These are phyloP conservation scores for Cystobasidium pallidum DNA, from an alignment of 1,284 basidiomycete genomes.

Conservation along the genomic window DNA sequence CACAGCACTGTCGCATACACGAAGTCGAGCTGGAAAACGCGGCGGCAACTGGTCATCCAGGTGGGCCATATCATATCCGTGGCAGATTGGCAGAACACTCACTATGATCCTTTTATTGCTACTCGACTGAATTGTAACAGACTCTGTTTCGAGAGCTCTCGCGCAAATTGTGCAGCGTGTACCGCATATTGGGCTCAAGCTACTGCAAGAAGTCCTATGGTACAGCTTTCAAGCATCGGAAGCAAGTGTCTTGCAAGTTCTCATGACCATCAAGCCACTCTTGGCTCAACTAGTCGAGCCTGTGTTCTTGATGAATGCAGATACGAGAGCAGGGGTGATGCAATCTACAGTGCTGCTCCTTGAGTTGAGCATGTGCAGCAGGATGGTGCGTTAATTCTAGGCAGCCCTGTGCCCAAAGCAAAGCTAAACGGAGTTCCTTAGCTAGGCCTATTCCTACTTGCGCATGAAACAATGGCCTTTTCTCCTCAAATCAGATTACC, in stretches of 20 bases:
- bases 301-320: not conserved
- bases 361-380: not conserved
- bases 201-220: not conserved
- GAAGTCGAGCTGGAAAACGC: too few relatives aligned
- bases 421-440: not conserved
- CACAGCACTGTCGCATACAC: not conserved
- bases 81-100: not conserved
- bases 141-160: not conserved
- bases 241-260: not conserved
- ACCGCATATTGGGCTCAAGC: not conserved
- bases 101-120: not conserved
- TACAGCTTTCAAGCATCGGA: not conserved
- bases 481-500: not conserved
- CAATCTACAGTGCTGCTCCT: not conserved
- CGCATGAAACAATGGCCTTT: conserved; percentile 21
- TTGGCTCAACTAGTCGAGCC: not conserved
- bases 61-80: too few relatives aligned
- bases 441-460: not conserved
- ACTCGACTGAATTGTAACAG: not conserved
- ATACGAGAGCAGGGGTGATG: not conserved
- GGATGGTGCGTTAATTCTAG: not conserved
- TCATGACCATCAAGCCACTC: not conserved
- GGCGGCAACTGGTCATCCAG: too few relatives aligned
- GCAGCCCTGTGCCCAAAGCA: not conserved
- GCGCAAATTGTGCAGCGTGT: not conserved